phyloP scores from a whole-genome alignment of 2,329 filamentous ascomycete genomes.

The Aspergillus udagawae region DNA sequence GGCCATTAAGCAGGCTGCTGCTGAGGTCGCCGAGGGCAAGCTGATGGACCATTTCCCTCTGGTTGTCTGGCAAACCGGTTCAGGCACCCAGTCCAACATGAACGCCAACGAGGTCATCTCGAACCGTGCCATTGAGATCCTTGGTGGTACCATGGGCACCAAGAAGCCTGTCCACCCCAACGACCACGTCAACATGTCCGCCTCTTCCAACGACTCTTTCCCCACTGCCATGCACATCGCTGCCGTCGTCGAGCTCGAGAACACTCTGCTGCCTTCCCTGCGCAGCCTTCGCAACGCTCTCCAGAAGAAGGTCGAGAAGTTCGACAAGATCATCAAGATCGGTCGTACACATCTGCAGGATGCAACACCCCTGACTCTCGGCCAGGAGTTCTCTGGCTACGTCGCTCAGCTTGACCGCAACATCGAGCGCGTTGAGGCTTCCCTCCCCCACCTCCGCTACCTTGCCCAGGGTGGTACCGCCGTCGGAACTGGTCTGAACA shows the following conservation, averaged over 20 bases:
- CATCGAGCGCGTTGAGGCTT: slow-evolving; percentile 78
- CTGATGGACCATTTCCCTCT: slow-evolving; percentile 96
- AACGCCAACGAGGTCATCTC: slow-evolving; percentile 99
- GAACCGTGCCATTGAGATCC: slow-evolving; percentile 96
- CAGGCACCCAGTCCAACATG: slow-evolving; percentile 99
- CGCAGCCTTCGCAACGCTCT: slow-evolving; percentile 77
- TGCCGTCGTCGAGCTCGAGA: slow-evolving; percentile 87
- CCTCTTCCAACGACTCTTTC: slow-evolving; percentile 98
- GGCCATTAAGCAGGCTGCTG: slow-evolving; percentile 90
- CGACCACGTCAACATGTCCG: slow-evolving; percentile 99
- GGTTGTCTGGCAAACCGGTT: slow-evolving; percentile 98
- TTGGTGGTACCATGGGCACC: slow-evolving; percentile 87
- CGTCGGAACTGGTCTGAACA: slow-evolving; percentile 96
- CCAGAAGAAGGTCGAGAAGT: slow-evolving; percentile 83
- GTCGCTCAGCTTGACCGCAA: slow-evolving; percentile 90
- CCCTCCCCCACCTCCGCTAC: slow-evolving; percentile 77
- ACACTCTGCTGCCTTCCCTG: slow-evolving; percentile 76
- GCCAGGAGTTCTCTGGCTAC: slow-evolving; percentile 97
- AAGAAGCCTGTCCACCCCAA: slow-evolving; percentile 99
- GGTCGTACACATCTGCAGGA: slow-evolving; percentile 96
- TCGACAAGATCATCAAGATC: slow-evolving; percentile 97
- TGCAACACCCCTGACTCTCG: slow-evolving; percentile 89
- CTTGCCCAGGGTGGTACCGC: slow-evolving; percentile 95
- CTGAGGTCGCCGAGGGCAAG: slow-evolving; percentile 90
- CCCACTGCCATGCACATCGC: slow-evolving; percentile 99